phyloP scores from a whole-genome alignment of 2,329 filamentous ascomycete genomes.

The Boeremia lycopersici region DNA sequence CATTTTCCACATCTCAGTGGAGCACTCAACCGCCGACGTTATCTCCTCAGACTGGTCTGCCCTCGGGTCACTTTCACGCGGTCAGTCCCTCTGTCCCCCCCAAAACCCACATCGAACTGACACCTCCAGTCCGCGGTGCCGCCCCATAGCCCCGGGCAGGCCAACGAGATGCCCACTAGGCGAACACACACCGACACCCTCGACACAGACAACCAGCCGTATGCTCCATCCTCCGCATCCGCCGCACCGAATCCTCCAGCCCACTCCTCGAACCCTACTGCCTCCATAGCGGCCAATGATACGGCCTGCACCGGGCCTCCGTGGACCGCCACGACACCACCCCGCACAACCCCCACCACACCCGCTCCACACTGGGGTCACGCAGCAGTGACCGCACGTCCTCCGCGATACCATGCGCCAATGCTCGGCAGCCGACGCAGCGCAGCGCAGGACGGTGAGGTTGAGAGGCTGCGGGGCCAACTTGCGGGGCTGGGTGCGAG shows the following conservation, averaged over 20 bases:
- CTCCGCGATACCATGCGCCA: too few relatives aligned
- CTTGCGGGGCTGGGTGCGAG: too few relatives aligned
- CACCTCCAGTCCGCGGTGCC: too few relatives aligned
- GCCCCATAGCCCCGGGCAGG: neutral
- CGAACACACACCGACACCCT: conserved; percentile 21
- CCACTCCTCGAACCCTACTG: conserved; percentile 23
- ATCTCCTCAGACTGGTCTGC: too few relatives aligned
- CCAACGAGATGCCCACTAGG: conserved; percentile 3
- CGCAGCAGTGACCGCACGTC: too few relatives aligned
- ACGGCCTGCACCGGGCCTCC: conserved; percentile 18
- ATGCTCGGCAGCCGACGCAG: too few relatives aligned
- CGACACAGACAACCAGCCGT: conserved; percentile 15
- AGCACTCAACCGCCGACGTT: neutral
- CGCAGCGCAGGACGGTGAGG: too few relatives aligned
- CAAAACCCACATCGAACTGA: too few relatives aligned
- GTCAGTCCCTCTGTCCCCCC: too few relatives aligned
- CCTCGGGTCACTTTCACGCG: too few relatives aligned
- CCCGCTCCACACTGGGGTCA: conserved; percentile 8
- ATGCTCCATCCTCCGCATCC: conserved; percentile 23
- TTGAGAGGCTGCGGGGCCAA: too few relatives aligned
- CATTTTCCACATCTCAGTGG: neutral
- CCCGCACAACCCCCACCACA: neutral
- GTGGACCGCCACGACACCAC: conserved; percentile 15
- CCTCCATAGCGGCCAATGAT: conserved; percentile 16
- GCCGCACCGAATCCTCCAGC: conserved; percentile 13